A percentile compares a stretch with the other conserved stretches of the same genome.
phyloP scores from a whole-genome alignment of 2,329 filamentous ascomycete genomes.

The Exophiala spinifera region DNA sequence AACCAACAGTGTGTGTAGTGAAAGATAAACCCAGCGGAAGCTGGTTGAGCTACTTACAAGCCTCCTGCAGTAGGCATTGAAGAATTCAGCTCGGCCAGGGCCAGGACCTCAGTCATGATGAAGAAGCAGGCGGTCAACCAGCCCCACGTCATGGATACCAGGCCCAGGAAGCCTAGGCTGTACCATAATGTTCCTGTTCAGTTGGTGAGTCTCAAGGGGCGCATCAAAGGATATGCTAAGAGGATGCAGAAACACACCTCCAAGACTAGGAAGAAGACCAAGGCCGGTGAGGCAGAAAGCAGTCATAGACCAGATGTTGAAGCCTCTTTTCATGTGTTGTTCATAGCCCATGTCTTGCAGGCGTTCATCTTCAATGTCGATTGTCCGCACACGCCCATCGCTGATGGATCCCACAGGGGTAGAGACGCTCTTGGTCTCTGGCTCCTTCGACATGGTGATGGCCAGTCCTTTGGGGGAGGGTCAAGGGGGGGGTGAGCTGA shows the following conservation, averaged over 20 bases:
- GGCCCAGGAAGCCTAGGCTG: slow-evolving; percentile 1
- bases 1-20: too few species aligned
- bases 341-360: slow-evolving; percentile 6
- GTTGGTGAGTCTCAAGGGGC: neutral
- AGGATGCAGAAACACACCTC: neutral
- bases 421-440: neutral
- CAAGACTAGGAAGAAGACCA: slow-evolving; percentile 3
- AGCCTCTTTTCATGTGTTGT: slow-evolving; percentile 9
- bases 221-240: neutral
- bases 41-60: neutral
- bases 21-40: too few species aligned
- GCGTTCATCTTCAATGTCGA: neutral
- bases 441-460: neutral
- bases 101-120: slow-evolving; percentile 1
- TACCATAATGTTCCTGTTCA: slow-evolving; percentile 4
- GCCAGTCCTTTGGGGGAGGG: neutral
- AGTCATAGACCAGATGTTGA: slow-evolving; percentile 7
- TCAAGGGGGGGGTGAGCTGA: too few species aligned
- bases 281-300: slow-evolving; percentile 5
- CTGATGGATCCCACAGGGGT: neutral
- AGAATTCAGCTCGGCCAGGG: slow-evolving; percentile 1
- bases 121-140: slow-evolving; percentile 4
- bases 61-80: neutral
- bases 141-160: slow-evolving; percentile 3
- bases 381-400: neutral